phyloP scores from a whole-genome alignment of 1,284 basidiomycete species.

The Leccinum pachyderme region DNA sequence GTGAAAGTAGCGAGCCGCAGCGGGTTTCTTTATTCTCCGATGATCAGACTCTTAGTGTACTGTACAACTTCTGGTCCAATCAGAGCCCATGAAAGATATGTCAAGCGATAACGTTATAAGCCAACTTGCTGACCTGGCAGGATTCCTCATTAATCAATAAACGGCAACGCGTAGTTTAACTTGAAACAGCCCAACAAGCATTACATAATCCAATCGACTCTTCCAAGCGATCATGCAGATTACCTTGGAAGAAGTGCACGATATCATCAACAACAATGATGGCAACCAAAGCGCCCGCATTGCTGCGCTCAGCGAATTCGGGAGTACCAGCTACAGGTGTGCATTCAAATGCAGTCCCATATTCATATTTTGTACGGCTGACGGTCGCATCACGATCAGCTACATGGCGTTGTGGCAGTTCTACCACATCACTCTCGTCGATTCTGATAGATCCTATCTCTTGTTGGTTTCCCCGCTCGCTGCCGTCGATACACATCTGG shows the following conservation, averaged over 20 bases:
- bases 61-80: too few relatives aligned
- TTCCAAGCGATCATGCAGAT: conserved; percentile 11
- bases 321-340: conserved; percentile 27
- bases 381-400: conserved; percentile 8
- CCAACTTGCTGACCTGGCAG: too few relatives aligned
- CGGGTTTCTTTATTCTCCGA: too few relatives aligned
- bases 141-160: too few relatives aligned
- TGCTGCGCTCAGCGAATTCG: conserved; percentile 20
- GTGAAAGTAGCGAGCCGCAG: too few relatives aligned
- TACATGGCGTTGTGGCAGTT: conserved; percentile 17
- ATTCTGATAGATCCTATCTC: conserved; percentile 21
- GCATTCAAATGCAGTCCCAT: conserved; percentile 1
- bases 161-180: too few relatives aligned
- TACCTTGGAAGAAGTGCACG: conserved; percentile 19
- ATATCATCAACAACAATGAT: conserved; percentile 24
- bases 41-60: too few relatives aligned
- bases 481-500: background rate
- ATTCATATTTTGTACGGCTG: background rate
- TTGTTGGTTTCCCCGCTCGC: conserved; percentile 19
- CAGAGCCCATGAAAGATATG: too few relatives aligned
- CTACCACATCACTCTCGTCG: conserved; percentile 22
- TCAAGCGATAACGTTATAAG: too few relatives aligned
- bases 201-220: background rate
- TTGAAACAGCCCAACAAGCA: too few relatives aligned
- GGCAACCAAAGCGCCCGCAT: conserved; percentile 11